phyloP scores from a whole-genome alignment of 805 yeast genomes.

The Lipomyces chichibuensis region DNA sequence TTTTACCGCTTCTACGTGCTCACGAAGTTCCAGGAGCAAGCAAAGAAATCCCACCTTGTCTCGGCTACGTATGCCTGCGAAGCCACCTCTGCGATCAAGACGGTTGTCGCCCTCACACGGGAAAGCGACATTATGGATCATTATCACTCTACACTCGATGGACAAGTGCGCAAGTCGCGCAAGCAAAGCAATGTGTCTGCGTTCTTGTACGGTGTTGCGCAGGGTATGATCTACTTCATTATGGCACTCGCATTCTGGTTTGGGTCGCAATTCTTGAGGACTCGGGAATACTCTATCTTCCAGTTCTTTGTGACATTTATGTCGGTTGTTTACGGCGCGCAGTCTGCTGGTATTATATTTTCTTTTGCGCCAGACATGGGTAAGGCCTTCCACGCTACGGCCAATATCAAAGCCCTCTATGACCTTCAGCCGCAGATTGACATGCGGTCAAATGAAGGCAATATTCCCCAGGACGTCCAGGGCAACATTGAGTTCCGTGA shows the following conservation, averaged over 20 bases:
- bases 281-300: conserved; percentile 41
- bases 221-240: conserved; percentile 49
- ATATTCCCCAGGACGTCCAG: conserved; percentile 35
- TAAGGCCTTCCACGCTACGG: conserved; percentile 49
- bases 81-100: conserved; percentile 48
- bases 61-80: conserved; percentile 51
- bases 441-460: conserved; percentile 43
- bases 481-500: conserved; percentile 59
- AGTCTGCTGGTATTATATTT: conserved; percentile 50
- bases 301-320: conserved; percentile 49
- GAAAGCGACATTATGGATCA: conserved; percentile 46
- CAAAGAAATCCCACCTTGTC: conserved; percentile 46
- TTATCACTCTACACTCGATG: conserved; percentile 38
- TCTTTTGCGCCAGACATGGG: conserved; percentile 52
- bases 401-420: conserved; percentile 43
- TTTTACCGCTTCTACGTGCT: conserved; percentile 47
- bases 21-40: conserved; percentile 45
- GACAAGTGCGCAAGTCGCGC: conserved; percentile 19
- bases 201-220: conserved; percentile 48
- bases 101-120: conserved; percentile 50
- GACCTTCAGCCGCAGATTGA: conserved; percentile 46
- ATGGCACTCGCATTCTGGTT: conserved; percentile 52
- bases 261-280: conserved; percentile 46
- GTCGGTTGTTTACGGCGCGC: conserved; percentile 49
- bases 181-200: conserved; percentile 29